Evolutionary conservation across 208 protist species (phyloP).

Genomic region (Endotrypanum monterogeii): DNA sequence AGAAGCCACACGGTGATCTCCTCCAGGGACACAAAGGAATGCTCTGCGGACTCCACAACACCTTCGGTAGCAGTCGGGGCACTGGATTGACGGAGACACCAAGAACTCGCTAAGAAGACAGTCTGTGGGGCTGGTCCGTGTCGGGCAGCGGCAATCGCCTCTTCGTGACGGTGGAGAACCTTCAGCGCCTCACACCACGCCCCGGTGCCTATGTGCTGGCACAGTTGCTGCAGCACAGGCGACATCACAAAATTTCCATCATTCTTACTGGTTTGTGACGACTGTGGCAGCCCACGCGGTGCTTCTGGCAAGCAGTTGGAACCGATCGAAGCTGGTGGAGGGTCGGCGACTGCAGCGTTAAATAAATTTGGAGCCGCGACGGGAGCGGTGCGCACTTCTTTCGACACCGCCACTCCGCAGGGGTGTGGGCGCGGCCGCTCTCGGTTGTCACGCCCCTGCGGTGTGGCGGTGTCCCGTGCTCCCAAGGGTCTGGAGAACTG

Average conservation of each 20-base stretch:
- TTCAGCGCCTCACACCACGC: slow-evolving; percentile 11
- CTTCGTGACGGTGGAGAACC: background rate
- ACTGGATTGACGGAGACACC: background rate
- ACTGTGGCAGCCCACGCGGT: background rate
- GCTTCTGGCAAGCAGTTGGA: background rate
- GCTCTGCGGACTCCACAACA: background rate
- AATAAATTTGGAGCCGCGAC: background rate
- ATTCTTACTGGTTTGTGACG: background rate
- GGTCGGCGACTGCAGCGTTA: background rate
- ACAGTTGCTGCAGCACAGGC: slow-evolving; percentile 2
- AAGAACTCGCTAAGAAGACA: background rate
- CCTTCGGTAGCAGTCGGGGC: background rate
- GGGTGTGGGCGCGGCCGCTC: background rate
- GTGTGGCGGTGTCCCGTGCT: background rate
- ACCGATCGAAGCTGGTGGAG: background rate
- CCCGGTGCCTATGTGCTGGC: slow-evolving; percentile 5
- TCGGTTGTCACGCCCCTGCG: background rate
- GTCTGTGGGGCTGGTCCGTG: background rate
- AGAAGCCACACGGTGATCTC: slow-evolving; percentile 8
- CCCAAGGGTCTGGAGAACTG: background rate
- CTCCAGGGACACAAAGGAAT: background rate
- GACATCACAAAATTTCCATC: background rate
- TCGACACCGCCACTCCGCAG: too few relatives aligned
- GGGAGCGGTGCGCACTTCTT: background rate
- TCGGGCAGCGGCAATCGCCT: background rate